These are phyloP conservation scores for Spathaspora sp. DNA, from an alignment of 805 yeast species.

Conservation along the genomic window DNA sequence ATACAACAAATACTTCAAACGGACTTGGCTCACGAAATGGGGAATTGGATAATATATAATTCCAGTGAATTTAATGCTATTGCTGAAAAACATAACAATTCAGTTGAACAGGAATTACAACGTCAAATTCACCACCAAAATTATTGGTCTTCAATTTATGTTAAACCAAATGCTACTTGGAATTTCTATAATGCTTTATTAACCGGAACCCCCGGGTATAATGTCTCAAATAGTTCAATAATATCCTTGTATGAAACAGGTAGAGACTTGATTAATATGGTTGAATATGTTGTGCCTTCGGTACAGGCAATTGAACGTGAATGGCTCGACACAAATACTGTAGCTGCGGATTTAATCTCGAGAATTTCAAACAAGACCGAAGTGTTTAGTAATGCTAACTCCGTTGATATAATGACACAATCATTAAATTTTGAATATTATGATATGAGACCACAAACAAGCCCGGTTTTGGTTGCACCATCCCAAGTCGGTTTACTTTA, in stretches of 20 bases:
- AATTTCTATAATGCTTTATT: constrained; percentile 37
- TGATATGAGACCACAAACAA: constrained; percentile 49
- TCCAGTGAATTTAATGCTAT: constrained; percentile 26
- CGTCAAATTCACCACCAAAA: constrained; percentile 48
- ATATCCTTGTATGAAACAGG: constrained; percentile 54
- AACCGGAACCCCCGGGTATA: constrained; percentile 23
- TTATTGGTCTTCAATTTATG: constrained; percentile 64
- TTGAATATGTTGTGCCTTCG: constrained; percentile 38
- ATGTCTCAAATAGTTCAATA: constrained; percentile 26
- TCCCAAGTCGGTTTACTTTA: constrained; percentile 73
- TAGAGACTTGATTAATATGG: constrained; percentile 52
- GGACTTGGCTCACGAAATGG: constrained; percentile 17
- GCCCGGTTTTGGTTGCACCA: constrained; percentile 58
- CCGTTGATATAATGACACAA: constrained; percentile 15
- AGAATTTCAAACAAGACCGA: constrained; percentile 3
- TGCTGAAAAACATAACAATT: constrained; percentile 19
- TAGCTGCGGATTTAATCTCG: constrained; percentile 16
- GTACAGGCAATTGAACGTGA: constrained; percentile 30
- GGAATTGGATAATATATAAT: constrained; percentile 35
- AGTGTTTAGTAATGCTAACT: constrained; percentile 6
- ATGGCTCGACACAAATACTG: constrained; percentile 23
- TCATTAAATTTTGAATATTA: constrained; percentile 28
- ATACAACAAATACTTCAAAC: constrained; percentile 23
- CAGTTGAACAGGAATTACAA: constrained; percentile 34
- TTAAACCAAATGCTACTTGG: constrained; percentile 45